These are phyloP conservation scores for Penicillium rolfsii DNA, from an alignment of 2,329 filamentous ascomycete species.

Conservation along the genomic window DNA sequence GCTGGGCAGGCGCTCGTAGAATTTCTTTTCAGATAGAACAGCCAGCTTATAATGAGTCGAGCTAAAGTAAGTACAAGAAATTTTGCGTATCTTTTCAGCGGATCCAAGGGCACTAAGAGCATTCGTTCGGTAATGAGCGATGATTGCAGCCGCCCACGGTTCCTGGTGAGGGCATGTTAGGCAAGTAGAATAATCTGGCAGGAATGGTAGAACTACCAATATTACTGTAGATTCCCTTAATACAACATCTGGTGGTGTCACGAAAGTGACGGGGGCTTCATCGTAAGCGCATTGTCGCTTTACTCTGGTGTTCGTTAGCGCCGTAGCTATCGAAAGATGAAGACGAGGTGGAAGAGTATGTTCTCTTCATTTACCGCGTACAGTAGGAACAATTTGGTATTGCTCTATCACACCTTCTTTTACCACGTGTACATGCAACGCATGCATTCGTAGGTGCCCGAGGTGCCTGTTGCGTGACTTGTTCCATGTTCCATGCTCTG, in stretches of 20 bases:
- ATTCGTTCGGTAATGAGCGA: not conserved
- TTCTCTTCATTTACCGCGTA: not conserved
- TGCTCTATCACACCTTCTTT: not conserved
- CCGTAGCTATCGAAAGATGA: not conserved
- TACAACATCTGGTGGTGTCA: not conserved
- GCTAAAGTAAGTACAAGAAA: not conserved
- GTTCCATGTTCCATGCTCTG: not conserved
- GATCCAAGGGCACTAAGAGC: not conserved
- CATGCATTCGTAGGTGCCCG: not conserved
- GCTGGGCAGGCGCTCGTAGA: not conserved
- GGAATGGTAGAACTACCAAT: not conserved
- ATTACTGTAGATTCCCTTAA: not conserved
- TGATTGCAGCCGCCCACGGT: not conserved
- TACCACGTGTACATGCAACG: not conserved
- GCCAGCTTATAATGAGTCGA: slow-evolving; percentile 1
- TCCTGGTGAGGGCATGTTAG: not conserved
- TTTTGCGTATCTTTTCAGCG: not conserved
- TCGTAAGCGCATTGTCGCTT: not conserved
- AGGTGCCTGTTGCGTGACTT: not conserved
- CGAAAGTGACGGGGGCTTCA: not conserved
- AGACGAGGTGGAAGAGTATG: not conserved
- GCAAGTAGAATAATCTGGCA: not conserved
- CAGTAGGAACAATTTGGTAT: not conserved
- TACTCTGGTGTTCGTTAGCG: not conserved
- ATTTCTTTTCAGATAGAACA: not conserved